These are phyloP conservation scores for Amauroascus verrucosus DNA, from an alignment of 2,329 filamentous ascomycete genomes.

Conservation along the genomic window DNA sequence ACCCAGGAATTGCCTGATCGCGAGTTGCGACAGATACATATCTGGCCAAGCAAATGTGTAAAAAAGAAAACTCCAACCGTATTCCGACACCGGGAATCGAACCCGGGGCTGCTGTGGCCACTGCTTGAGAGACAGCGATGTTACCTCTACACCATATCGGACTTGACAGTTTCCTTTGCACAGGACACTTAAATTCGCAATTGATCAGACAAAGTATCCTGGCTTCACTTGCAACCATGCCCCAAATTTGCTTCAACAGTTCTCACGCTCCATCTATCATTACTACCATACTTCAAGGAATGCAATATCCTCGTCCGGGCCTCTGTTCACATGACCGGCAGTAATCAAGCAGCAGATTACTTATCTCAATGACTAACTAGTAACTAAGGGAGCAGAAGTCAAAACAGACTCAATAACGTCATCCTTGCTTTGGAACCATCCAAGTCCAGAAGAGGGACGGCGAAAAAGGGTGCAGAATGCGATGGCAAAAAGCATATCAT, in stretches of 20 bases:
- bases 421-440: neutral
- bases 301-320: neutral
- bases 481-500: neutral
- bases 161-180: too few relatives aligned
- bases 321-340: neutral
- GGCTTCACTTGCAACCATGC: too few relatives aligned
- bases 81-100: slow-evolving; percentile 6
- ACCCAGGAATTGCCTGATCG: too few relatives aligned
- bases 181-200: too few relatives aligned
- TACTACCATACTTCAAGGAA: too few relatives aligned
- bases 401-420: neutral
- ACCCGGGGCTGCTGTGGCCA: slow-evolving; percentile 5
- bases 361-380: neutral
- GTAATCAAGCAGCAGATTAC: too few relatives aligned
- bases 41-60: too few relatives aligned
- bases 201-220: too few relatives aligned
- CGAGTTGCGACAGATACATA: too few relatives aligned
- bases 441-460: neutral
- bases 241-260: too few relatives aligned
- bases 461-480: too few relatives aligned
- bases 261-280: too few relatives aligned
- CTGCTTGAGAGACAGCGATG: slow-evolving; percentile 6
- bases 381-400: neutral
- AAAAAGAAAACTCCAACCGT: neutral
- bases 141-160: slow-evolving; percentile 7